Conservation (phyloP, 139 green algal species). For the Chlamydomonas applanata region DNA sequence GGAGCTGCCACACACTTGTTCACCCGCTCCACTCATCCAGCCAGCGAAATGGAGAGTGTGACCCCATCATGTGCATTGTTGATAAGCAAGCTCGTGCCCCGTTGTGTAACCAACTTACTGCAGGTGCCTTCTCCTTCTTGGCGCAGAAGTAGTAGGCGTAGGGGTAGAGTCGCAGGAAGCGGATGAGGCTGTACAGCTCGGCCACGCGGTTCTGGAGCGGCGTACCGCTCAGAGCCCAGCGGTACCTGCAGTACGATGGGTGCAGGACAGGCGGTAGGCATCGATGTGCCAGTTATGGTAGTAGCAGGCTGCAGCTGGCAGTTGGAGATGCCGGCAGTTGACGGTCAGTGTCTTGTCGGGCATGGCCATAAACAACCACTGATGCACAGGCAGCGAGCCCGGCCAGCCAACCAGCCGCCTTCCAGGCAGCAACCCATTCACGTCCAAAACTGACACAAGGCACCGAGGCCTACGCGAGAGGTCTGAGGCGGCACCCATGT, state of each 20-base stretch:
- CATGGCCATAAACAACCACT: neutral
- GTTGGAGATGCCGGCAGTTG: too few species aligned
- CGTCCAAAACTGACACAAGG: too few species aligned
- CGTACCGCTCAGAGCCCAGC: constrained; percentile 85
- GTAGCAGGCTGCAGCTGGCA: too few species aligned
- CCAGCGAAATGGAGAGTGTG: too few species aligned
- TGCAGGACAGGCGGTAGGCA: constrained; percentile 2
- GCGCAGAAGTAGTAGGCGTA: constrained; percentile 94
- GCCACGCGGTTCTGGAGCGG: constrained; percentile 87
- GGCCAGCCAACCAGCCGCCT: neutral
- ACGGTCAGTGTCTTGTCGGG: too few species aligned
- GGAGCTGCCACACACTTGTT: neutral
- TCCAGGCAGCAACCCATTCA: neutral
- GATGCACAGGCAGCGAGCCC: neutral
- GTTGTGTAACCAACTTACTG: too few species aligned
- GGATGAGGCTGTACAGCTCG: constrained; percentile 91
- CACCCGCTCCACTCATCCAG: too few species aligned
- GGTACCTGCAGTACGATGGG: constrained; percentile 37
- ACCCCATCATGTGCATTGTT: too few species aligned
- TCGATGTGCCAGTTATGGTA: constrained; percentile 10
- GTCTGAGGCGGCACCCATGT: neutral
- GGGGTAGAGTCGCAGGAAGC: constrained; percentile 85
- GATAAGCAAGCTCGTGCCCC: too few species aligned
- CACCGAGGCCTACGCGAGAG: neutral
- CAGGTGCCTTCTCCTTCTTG: constrained; percentile 52